phyloP scores from a whole-genome alignment of 306 rosid genomes.

The Senna tora region DNA sequence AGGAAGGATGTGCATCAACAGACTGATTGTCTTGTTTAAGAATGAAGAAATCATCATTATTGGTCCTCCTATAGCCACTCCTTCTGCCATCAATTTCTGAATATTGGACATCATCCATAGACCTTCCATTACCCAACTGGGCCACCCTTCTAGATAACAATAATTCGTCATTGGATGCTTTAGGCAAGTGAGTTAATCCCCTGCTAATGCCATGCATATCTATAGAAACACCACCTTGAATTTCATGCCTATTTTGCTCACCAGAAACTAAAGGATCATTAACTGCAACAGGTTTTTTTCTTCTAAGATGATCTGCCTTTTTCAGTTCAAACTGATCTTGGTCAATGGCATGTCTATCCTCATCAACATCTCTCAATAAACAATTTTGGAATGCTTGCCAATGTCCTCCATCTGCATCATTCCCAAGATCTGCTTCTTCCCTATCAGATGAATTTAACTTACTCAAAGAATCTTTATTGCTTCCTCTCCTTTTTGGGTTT shows the following conservation, averaged over 20 bases:
- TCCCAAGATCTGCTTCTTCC: constrained; percentile 53
- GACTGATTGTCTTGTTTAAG: constrained; percentile 54
- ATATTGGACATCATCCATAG: constrained; percentile 53
- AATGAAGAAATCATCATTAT: constrained; percentile 72
- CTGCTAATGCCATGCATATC: constrained; percentile 62
- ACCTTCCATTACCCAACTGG: constrained; percentile 47
- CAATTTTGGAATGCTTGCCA: constrained; percentile 95
- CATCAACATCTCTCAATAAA: constrained; percentile 88
- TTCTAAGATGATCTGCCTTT: constrained; percentile 51
- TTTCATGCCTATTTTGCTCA: constrained; percentile 51
- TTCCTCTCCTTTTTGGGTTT: constrained; percentile 59
- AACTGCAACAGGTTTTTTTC: constrained; percentile 49
- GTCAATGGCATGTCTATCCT: constrained; percentile 63
- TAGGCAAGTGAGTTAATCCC: constrained; percentile 50
- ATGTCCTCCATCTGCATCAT: constrained; percentile 68
- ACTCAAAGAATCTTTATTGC: constrained; percentile 49
- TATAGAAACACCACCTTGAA: constrained; percentile 50
- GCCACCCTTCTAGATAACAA: constrained; percentile 53
- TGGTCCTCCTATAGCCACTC: constrained; percentile 56
- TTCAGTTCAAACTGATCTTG: constrained; percentile 64
- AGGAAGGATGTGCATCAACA: constrained; percentile 46
- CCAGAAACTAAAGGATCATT: constrained; percentile 74
- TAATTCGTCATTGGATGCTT: constrained; percentile 57
- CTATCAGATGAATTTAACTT: constrained; percentile 47
- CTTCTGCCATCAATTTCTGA: constrained; percentile 72